Evolutionary conservation across 805 yeast genomes (phyloP).

Genomic region (Starmerella stigmatis): DNA sequence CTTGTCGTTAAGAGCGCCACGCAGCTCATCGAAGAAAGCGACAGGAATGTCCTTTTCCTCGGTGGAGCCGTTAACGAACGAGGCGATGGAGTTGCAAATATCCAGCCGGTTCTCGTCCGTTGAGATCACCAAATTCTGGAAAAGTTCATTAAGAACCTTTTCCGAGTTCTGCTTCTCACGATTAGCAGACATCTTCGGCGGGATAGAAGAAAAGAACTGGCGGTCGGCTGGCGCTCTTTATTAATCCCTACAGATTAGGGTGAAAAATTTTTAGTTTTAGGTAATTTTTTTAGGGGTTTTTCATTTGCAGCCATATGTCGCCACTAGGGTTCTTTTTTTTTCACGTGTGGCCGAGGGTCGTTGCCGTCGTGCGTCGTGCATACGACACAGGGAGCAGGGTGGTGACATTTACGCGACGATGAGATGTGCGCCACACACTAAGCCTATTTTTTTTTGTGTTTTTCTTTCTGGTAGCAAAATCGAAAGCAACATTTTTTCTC

Average conservation of each 20-base stretch:
- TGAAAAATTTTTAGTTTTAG: slow-evolving; percentile 8
- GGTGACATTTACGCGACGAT: no score
- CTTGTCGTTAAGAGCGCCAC: slow-evolving; percentile 67
- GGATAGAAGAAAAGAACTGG: neutral
- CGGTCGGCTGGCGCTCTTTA: slow-evolving; percentile 12
- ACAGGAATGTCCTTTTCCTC: slow-evolving; percentile 97
- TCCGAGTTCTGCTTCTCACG: slow-evolving; percentile 31
- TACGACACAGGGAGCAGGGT: no score
- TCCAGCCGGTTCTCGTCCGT: slow-evolving; percentile 64
- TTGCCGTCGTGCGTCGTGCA: neutral
- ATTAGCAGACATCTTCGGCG: slow-evolving; percentile 21
- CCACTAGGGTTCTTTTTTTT: neutral
- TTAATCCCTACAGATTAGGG: slow-evolving; percentile 7
- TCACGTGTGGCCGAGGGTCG: neutral
- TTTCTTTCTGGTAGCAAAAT: no score
- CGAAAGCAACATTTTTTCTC: no score
- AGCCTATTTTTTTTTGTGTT: no score
- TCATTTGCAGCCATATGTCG: slow-evolving; percentile 4
- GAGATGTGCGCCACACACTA: no score
- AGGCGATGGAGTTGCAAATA: slow-evolving; percentile 81
- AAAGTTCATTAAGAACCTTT: slow-evolving; percentile 83
- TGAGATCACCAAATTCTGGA: slow-evolving; percentile 86
- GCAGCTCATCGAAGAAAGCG: slow-evolving; percentile 69
- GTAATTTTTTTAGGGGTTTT: slow-evolving; percentile 3
- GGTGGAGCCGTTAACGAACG: slow-evolving; percentile 91